Evolutionary conservation across 2,329 filamentous ascomycete genomes (phyloP).

Genomic region (Chrysosphaeria jannelii): DNA sequence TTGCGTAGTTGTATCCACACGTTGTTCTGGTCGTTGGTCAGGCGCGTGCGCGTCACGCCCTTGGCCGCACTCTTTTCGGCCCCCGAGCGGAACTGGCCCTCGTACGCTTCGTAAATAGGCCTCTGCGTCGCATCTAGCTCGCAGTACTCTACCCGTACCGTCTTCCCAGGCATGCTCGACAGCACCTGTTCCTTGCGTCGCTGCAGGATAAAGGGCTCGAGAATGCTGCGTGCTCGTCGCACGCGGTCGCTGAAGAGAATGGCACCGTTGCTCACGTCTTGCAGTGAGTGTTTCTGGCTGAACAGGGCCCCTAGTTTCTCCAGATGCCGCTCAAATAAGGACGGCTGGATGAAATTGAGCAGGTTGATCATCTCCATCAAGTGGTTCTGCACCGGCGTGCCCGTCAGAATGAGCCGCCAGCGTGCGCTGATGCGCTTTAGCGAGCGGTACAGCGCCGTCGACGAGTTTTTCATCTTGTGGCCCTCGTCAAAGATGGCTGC

Average conservation of each 20-base stretch:
- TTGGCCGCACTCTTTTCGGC: constrained; percentile 12
- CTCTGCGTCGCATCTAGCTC: constrained; percentile 44
- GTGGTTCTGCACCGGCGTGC: constrained; percentile 86
- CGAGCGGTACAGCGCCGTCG: constrained; percentile 52
- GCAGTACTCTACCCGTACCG: constrained; percentile 49
- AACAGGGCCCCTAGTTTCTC: constrained; percentile 69
- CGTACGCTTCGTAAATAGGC: constrained; percentile 36
- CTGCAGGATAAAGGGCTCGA: constrained; percentile 82
- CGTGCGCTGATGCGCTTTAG: constrained; percentile 45
- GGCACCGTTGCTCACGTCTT: constrained; percentile 49
- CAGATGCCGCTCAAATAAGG: constrained; percentile 46
- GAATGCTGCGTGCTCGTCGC: constrained; percentile 59
- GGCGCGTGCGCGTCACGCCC: constrained; percentile 5
- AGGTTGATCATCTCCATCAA: constrained; percentile 73
- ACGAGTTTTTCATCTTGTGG: constrained; percentile 70
- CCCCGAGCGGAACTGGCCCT: constrained; percentile 30
- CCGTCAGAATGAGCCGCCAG: constrained; percentile 70
- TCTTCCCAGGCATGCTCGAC: constrained; percentile 55
- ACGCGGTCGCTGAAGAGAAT: constrained; percentile 72
- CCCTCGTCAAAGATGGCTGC: constrained; percentile 71
- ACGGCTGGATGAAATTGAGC: constrained; percentile 77
- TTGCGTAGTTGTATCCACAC: constrained; percentile 78
- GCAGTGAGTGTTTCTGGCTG: constrained; percentile 66
- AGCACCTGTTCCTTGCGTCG: constrained; percentile 83
- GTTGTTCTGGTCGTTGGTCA: constrained; percentile 28